Base-by-base conservation (phyloP, 108 stramenopile genomes). In the Nannochloropsis salina region DNA sequence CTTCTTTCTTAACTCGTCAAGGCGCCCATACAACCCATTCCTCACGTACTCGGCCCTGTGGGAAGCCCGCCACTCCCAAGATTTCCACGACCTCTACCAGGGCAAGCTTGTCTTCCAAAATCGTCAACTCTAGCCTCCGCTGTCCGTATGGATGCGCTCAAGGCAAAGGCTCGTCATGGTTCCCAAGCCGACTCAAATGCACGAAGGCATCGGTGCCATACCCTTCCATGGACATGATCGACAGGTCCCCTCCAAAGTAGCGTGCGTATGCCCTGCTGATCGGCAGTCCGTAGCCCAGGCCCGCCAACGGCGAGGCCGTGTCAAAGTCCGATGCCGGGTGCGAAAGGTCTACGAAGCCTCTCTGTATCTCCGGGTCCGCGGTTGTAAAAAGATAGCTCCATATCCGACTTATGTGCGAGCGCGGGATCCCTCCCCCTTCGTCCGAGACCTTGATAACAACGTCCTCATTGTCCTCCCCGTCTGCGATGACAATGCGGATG, bases 191-290 rank as follows among this genome's bases (percentile, higher is more conserved):
- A 45, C 87, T 88, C 41, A 98, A 86, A 86, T 99, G 95, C 42
- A 99, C 84, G 83, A 98, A 99, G 0, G 97, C 97, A 93, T 99
- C 99, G 18, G 98, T 92, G 44, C 99, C 99, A 86, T 98, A 98
- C n/a, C 99, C 99, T 85, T 99, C 97, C 94, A 98, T 94, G 9
- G 94, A 93, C 86, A 97, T 97, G 31, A 99, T 86, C 20, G 95
- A 94, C 41, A 99, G 91, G 88, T 99, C 99, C 8, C 99, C 99
- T 31, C 97, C 97, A 86, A 99, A 97, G 90, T 98, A 99, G 41
- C 99, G 93, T 9, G 98, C 98, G 89, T 98, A 98, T 79, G 95
- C 95, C 42, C 99, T 88, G 42, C 96, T 92, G 83, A 99, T 92
- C 12, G 98, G 98, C 83, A 99, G 90, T 18, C 99, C 99, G 89